Evolutionary conservation across 192 early-diverging fungal genomes (phyloP), one percentile per base, ranked within the genome.

Genomic region (Physocladia obscura): DNA sequence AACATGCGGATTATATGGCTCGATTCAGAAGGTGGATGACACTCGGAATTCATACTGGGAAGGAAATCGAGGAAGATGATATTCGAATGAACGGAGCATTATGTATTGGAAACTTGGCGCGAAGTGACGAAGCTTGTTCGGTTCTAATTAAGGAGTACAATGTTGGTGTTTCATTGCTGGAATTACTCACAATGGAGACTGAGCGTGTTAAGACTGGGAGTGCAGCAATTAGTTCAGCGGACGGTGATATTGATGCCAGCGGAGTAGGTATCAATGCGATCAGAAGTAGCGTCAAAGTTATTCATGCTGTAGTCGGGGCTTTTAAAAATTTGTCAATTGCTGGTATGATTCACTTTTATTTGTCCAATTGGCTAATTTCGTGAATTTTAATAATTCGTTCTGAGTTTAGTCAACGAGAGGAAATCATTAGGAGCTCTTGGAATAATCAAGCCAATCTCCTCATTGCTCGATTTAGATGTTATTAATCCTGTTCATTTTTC

Each of bases 21-120:
- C 70, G 74, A 8, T 77, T 84, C 52, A 80, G 76, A 60, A 29
- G 51, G 21, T 84, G 83, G 83, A 74, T 80, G 71, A 78, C 73
- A 5, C 48, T 63, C 49, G 76, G 77, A 2, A 24, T 74, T 5
- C 55, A 64, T 34, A 35, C 58, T 24, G 48, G 40, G 0, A 62
- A 58, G 21, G 69, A 51, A 2, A 40, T 40, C 22, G 76, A 77
- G 39, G 81, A 82, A 52, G 83, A 85, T 54, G 79, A 82, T 51
- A 83, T 85, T 52, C 55, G 83, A 13, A 85, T 85, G 83, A 56
- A 73, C 39, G 83, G 79, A 4, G 83, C 83, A 0, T 56, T 85
- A 22, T 82, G 77, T 31, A 79, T 85, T 39, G 83, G 83, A 13
- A 85, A 85, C 48, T 57, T 85, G 2, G 78, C 83, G 19, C 48